Evolutionary conservation across 345 rosid genomes (phyloP), one percentile per base, ranked within the genome.

Genomic region (Nasturtium officinale): DNA sequence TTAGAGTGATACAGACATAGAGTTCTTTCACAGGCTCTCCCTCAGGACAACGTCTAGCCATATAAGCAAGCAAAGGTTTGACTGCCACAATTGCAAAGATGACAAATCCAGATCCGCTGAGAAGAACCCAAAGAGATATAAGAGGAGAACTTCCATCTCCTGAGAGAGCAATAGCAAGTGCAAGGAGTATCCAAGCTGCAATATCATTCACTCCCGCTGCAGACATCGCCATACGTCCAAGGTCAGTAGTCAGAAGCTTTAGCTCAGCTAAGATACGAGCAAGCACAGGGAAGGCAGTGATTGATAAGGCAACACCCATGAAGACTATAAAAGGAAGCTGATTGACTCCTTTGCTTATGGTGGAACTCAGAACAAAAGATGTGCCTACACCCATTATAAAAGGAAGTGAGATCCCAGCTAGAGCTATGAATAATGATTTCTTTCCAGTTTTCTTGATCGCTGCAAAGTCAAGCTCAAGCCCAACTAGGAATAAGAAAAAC

Each of bases 401-500:
- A 13, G 89, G 91, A 42, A 85, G 85, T 6, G 87, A 57, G 62
- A 83, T 83, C 29, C 91, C 89, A 10, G 87, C 87, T 11, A 85
- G 0, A 9, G 89, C 89, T 64, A 87, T 85, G 58, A 66, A 53
- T 0, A 83, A 51, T 56, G 89, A 82, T 6, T 80, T 78, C 67
- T 40, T 79, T 30, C 85, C 82, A 6, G 77, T 85, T 56, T 62
- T 68, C 48, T 80, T 69, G 29, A 87, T 82, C 1, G 80, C 60
- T 69, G 58, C 42, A 29, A 85, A 75, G 72, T 85, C 89, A 18
- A 85, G 87, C 69, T 87, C 91, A 16, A 87, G 87, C 25, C 91
- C 91, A 4, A 87, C 89, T 0, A 87, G 82, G 71, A 85, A 87
- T 65, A 87, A 82, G 80, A 82, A 85, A 71, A 82, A 87, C 69